These are phyloP conservation scores for Mucor velutinosus DNA, from an alignment of 371 early-diverging fungal genomes.

Conservation along the genomic window DNA sequence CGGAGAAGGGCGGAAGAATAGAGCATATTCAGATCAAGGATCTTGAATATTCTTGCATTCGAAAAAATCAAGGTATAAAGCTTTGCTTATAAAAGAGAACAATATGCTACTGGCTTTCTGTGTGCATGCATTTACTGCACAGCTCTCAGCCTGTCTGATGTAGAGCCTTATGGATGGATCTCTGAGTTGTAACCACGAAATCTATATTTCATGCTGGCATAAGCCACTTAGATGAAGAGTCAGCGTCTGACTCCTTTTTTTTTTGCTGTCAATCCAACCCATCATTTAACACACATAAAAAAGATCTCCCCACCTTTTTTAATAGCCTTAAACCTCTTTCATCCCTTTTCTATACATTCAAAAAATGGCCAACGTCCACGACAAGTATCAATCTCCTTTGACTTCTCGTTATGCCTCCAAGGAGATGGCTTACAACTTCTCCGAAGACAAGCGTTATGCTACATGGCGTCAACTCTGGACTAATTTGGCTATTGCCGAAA, in stretches of 20 bases:
- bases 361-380: constrained; percentile 45
- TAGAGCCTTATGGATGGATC: too few relatives aligned
- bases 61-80: too few relatives aligned
- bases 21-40: too few relatives aligned
- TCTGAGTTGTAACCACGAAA: neutral
- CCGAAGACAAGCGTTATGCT: constrained; percentile 90
- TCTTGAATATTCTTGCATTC: too few relatives aligned
- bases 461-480: constrained; percentile 97
- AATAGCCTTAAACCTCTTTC: neutral
- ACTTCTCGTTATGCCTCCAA: constrained; percentile 96
- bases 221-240: constrained; percentile 28
- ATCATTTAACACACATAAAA: neutral
- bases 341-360: neutral
- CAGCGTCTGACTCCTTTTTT: constrained; percentile 8
- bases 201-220: neutral
- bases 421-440: constrained; percentile 97
- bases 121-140: too few relatives aligned
- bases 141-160: too few relatives aligned
- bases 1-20: too few relatives aligned
- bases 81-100: too few relatives aligned
- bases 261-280: neutral
- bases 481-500: constrained; percentile 91
- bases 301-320: constrained; percentile 6
- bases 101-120: too few relatives aligned
- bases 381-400: constrained; percentile 89